phyloP scores from a whole-genome alignment of 148 eudicot genomes.

The Polygonum aviculare region DNA sequence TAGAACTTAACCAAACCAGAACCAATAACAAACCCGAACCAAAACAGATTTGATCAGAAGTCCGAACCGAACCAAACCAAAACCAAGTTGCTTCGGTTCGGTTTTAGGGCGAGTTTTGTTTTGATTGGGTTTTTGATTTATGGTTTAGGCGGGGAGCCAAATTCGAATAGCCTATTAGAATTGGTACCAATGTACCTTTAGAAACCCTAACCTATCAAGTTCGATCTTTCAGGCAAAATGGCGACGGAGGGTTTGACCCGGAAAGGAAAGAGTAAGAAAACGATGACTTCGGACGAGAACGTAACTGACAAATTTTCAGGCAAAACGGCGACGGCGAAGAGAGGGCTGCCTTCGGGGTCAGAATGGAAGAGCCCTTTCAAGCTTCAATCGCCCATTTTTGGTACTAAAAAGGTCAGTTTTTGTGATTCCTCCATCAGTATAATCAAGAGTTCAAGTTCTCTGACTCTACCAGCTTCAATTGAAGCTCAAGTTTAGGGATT shows the following conservation, averaged over 20 bases:
- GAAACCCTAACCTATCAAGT: not conserved
- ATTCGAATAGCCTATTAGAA: no score
- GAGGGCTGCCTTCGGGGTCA: no score
- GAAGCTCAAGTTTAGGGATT: not conserved
- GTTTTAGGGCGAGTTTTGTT: no score
- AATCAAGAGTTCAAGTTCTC: not conserved
- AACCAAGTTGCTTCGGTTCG: no score
- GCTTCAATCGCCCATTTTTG: not conserved
- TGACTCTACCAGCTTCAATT: not conserved
- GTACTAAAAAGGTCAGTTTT: conserved; percentile 1
- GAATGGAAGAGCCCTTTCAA: not conserved
- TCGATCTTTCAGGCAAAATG: not conserved
- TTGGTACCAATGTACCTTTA: not conserved
- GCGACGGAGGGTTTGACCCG: not conserved
- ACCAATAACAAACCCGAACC: no score
- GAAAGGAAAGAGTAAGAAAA: not conserved
- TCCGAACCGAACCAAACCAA: no score
- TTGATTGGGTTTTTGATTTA: no score
- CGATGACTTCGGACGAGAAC: not conserved
- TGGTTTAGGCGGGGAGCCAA: no score
- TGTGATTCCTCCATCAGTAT: not conserved
- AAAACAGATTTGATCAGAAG: no score
- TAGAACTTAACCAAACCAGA: no score
- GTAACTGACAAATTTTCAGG: no score
- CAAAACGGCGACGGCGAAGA: no score